Evolutionary conservation across 1,139 yeast species (phyloP).

Genomic region (Taphrina communis): DNA sequence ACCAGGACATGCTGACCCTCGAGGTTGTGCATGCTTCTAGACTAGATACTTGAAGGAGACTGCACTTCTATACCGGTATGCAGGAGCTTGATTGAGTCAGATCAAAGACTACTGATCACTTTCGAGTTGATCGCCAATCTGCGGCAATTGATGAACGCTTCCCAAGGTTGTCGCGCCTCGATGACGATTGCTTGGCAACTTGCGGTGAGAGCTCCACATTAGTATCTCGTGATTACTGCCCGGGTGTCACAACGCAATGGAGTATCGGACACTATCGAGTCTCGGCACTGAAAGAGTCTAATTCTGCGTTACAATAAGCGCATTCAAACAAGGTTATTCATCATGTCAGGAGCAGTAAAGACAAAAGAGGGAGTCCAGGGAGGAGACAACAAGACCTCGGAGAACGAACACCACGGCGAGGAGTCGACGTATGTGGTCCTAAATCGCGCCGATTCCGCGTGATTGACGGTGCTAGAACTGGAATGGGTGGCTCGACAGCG

Average conservation of each 20-base stretch:
- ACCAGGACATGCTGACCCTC: slow-evolving; percentile 27
- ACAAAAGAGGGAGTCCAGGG: slow-evolving; percentile 26
- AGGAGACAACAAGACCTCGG: slow-evolving; percentile 6
- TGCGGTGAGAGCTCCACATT: background rate
- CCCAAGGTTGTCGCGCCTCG: background rate
- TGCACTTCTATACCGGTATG: background rate
- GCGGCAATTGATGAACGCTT: background rate
- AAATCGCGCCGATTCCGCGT: background rate
- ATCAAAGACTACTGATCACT: background rate
- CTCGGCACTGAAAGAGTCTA: no score
- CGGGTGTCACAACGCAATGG: background rate
- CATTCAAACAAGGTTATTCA: background rate
- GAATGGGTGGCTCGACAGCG: slow-evolving; percentile 30
- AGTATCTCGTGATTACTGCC: background rate
- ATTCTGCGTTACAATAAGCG: background rate
- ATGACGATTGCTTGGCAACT: background rate
- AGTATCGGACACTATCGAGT: no score
- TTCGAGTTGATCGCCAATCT: background rate
- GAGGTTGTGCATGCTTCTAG: slow-evolving; percentile 8
- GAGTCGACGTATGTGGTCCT: slow-evolving; percentile 10
- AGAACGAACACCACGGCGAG: slow-evolving; percentile 31
- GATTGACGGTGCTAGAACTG: slow-evolving; percentile 3
- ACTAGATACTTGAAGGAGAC: no score
- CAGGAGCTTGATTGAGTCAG: background rate
- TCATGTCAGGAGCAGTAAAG: slow-evolving; percentile 28